Conservation (phyloP, 176 grass and related monocot species). For the Eragrostis nindensis region DNA sequence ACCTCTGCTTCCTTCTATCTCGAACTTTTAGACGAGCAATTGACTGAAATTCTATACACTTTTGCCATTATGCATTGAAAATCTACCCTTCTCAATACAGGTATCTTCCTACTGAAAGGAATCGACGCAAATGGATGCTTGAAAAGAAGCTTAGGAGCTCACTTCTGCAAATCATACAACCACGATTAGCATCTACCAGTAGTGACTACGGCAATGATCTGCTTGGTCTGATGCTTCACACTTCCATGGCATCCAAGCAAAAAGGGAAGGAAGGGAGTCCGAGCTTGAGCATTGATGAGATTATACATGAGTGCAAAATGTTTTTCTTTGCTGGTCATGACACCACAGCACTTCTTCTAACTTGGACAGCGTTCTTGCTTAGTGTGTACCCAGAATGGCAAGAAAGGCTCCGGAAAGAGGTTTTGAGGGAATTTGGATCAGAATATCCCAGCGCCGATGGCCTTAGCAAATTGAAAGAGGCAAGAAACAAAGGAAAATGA, state of each 20-base stretch:
- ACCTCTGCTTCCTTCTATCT: conserved; percentile 2
- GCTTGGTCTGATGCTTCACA: conserved; percentile 60
- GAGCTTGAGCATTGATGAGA: conserved; percentile 60
- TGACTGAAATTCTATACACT: background rate
- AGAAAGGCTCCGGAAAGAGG: conserved; percentile 65
- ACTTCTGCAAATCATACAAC: conserved; percentile 45
- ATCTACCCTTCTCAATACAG: conserved; percentile 22
- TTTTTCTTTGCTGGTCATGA: conserved; percentile 74
- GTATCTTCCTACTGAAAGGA: conserved; percentile 47
- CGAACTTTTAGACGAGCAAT: background rate
- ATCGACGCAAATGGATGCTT: conserved; percentile 36
- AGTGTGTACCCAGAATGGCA: conserved; percentile 53
- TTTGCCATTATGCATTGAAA: background rate
- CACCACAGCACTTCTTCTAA: conserved; percentile 53
- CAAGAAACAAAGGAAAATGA: conserved; percentile 22
- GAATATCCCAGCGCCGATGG: conserved; percentile 30
- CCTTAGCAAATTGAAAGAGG: conserved; percentile 57
- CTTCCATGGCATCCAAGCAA: conserved; percentile 13
- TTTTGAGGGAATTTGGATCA: conserved; percentile 33
- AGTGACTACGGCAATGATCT: conserved; percentile 50
- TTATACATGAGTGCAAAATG: conserved; percentile 69
- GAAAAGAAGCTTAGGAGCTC: conserved; percentile 47
- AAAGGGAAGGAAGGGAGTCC: background rate
- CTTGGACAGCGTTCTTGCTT: conserved; percentile 63
- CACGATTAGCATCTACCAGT: background rate